Conservation (phyloP, 2,329 filamentous ascomycete species). For the Fusarium vanettenii region DNA sequence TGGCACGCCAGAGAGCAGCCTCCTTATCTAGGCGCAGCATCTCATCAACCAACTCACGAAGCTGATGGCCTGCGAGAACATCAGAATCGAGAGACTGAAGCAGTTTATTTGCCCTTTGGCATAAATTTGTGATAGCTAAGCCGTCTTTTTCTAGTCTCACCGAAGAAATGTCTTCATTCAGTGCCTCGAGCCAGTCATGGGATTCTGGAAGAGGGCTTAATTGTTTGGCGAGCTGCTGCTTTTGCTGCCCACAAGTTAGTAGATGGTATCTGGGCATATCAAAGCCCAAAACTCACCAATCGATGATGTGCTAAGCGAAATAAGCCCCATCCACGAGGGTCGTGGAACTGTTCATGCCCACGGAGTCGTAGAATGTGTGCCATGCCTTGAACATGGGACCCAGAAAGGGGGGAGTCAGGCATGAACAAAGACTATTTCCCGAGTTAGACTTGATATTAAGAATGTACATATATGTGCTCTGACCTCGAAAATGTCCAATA, state of each 20-base stretch:
- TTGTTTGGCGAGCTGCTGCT: constrained; percentile 50
- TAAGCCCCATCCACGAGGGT: constrained; percentile 52
- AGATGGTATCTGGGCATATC: no score
- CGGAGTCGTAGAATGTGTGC: constrained; percentile 53
- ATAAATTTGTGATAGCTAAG: constrained; percentile 34
- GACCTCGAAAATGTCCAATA: constrained; percentile 56
- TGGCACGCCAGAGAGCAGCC: constrained; percentile 46
- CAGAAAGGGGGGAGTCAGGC: constrained; percentile 37
- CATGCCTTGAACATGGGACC: constrained; percentile 54
- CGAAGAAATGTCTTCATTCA: constrained; percentile 42
- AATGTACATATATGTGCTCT: neutral
- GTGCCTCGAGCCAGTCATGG: constrained; percentile 43
- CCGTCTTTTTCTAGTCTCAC: constrained; percentile 34
- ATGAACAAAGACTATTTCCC: constrained; percentile 48
- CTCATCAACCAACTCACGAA: constrained; percentile 45
- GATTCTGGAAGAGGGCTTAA: constrained; percentile 45
- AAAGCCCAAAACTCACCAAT: constrained; percentile 27
- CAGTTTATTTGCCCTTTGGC: constrained; percentile 46
- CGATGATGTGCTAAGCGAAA: constrained; percentile 54
- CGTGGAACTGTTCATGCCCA: constrained; percentile 49
- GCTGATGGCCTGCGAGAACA: neutral
- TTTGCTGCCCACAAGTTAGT: constrained; percentile 41
- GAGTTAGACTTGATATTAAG: neutral
- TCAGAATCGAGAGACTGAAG: constrained; percentile 27
- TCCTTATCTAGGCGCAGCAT: constrained; percentile 47